phyloP scores from a whole-genome alignment of 768 basidiomycete genomes.

The Amanita jacksonii region DNA sequence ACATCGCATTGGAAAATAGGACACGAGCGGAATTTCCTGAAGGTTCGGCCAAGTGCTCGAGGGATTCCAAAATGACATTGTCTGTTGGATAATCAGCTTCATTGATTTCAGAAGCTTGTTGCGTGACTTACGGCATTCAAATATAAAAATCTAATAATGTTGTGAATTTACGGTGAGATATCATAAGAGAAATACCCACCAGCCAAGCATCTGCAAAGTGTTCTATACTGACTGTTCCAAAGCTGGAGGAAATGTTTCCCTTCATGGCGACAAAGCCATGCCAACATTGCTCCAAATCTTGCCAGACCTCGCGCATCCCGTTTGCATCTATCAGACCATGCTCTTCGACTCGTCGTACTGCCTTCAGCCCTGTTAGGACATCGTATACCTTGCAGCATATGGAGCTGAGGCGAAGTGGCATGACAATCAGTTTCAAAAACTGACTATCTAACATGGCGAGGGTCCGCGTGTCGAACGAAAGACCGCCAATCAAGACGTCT shows the following conservation, averaged over 20 bases:
- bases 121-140: slow-evolving; percentile 66
- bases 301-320: slow-evolving; percentile 75
- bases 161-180: slow-evolving; percentile 13
- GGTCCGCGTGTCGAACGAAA: neutral
- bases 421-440: slow-evolving; percentile 46
- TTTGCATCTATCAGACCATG: slow-evolving; percentile 50
- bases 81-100: slow-evolving; percentile 31
- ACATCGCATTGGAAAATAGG: slow-evolving; percentile 32
- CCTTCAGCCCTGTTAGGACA: slow-evolving; percentile 70
- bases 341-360: slow-evolving; percentile 45
- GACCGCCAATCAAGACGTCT: neutral
- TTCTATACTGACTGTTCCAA: slow-evolving; percentile 31
- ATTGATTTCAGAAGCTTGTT: slow-evolving; percentile 6
- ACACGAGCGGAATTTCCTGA: slow-evolving; percentile 20
- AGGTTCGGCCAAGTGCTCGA: slow-evolving; percentile 43
- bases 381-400: slow-evolving; percentile 73
- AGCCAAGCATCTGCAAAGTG: slow-evolving; percentile 83
- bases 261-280: slow-evolving; percentile 68
- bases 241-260: slow-evolving; percentile 18
- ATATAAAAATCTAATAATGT: slow-evolving; percentile 67
- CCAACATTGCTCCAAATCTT: slow-evolving; percentile 74
- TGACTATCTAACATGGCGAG: neutral
- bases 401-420: slow-evolving; percentile 65
- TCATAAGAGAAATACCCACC: slow-evolving; percentile 26
- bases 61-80: slow-evolving; percentile 78